Evolutionary conservation across 257 asterid genomes (phyloP).

Genomic region (Rubia yunnanensis): DNA sequence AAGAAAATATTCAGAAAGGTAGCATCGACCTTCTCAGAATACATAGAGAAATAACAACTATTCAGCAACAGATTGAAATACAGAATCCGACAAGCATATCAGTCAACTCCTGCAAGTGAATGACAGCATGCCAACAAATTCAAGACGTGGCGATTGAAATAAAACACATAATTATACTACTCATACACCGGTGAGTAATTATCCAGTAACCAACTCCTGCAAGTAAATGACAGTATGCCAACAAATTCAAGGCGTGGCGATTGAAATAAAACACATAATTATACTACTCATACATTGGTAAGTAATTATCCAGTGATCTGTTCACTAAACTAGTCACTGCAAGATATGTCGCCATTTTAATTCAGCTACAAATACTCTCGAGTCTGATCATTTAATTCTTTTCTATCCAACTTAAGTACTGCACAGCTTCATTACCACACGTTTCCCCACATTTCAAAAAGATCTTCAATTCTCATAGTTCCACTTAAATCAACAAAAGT

Average conservation of each 20-base stretch:
- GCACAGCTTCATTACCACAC: background rate
- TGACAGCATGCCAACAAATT: background rate
- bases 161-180: background rate
- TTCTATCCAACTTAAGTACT: background rate
- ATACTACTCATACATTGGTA: background rate
- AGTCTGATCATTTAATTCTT: background rate
- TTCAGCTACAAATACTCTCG: background rate
- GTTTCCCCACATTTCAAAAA: background rate
- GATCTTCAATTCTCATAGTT: background rate
- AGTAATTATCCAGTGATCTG: background rate
- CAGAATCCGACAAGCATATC: no score
- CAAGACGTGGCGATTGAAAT: background rate
- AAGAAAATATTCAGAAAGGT: background rate
- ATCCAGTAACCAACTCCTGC: background rate
- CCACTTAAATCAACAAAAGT: background rate
- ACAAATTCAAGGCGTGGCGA: background rate
- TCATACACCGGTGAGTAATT: no score
- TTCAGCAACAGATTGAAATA: background rate
- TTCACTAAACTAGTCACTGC: background rate
- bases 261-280: background rate
- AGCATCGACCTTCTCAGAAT: background rate
- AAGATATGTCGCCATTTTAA: no score
- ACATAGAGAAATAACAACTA: background rate
- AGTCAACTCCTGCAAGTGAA: no score
- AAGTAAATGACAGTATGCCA: background rate